These are phyloP conservation scores for Sugiyamaella smithiae DNA, from an alignment of 805 yeast genomes.

Conservation along the genomic window DNA sequence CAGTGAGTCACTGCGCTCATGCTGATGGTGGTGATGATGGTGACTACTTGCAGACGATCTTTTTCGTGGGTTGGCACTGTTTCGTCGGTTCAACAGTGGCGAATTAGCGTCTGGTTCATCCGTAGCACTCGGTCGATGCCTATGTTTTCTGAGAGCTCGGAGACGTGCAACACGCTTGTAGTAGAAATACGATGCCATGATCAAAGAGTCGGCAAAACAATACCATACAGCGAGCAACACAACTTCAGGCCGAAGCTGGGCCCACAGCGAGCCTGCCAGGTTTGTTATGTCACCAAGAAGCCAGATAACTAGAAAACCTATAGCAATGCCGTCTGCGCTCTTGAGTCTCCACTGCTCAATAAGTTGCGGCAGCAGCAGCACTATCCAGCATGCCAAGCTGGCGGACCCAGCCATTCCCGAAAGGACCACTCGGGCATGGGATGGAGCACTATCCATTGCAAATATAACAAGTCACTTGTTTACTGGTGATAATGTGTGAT, in stretches of 20 bases:
- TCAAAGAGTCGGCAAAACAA: slow-evolving; percentile 62
- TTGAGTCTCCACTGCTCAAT: slow-evolving; percentile 77
- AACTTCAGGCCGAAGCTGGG: slow-evolving; percentile 65
- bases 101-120: slow-evolving; percentile 23
- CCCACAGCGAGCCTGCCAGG: slow-evolving; percentile 67
- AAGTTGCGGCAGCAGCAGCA: slow-evolving; percentile 69
- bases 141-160: slow-evolving; percentile 4
- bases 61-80: slow-evolving; percentile 26
- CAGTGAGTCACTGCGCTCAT: slow-evolving; percentile 46
- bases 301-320: slow-evolving; percentile 67
- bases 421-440: slow-evolving; percentile 42
- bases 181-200: slow-evolving; percentile 57
- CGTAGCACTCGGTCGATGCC: slow-evolving; percentile 2
- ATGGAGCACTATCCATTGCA: slow-evolving; percentile 13
- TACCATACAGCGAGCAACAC: slow-evolving; percentile 72
- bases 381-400: slow-evolving; percentile 76
- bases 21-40: slow-evolving; percentile 11
- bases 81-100: slow-evolving; percentile 28
- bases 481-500: not conserved
- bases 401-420: slow-evolving; percentile 70
- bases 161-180: slow-evolving; percentile 36
- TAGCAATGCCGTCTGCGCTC: slow-evolving; percentile 70
- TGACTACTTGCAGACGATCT: slow-evolving; percentile 6
- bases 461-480: not conserved
- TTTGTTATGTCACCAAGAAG: slow-evolving; percentile 68